Base-by-base conservation (phyloP, 768 basidiomycete genomes). In the Rhodotorula babjevae region DNA sequence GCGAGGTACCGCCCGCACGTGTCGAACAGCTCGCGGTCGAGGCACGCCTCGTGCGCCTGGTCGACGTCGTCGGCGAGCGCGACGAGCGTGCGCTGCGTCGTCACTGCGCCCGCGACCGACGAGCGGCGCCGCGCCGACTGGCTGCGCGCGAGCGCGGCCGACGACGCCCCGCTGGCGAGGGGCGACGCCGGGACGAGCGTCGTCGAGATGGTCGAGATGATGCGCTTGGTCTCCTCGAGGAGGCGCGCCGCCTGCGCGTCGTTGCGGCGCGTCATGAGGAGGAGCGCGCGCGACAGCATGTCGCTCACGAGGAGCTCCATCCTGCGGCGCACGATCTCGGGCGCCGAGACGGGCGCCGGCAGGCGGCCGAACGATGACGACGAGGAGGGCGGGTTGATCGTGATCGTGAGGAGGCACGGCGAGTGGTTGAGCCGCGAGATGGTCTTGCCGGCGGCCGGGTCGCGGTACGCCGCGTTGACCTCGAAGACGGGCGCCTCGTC, bases 251-350 rank as follows among this genome's bases (percentile, higher is more conserved):
- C 96, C 75, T 94, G 93, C 0, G 88, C 84, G 82, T 88, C 91
- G 80, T 97, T 96, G 80, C 93, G 87, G 77, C 93, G 84, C 53
- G 92, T 91, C 64, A 96, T 93, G 58, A 98, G 86, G 44, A 98
- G 90, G 44, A 99, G 85, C 27, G 90, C 89, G 19, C 96, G 88
- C 4, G 93, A 93, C 80, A 98, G 93, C 93, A 98, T 98, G 81
- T 98, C 96, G 40, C 90, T 90, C 36, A 93, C 91, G 52, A 98
- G 86, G 9, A 99, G 86, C 83, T 99, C 96, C 93, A 98, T 96
- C 33, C 95, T 84, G 52, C 96, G 85, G 40, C 96, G 88, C 40
- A 95, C 90, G 77, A 99, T 93, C 63, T 90, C 87, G 1, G 93
- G 89, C 79, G 95, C 92, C 0, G 91, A 91, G 8, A 77, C 74